Evolutionary conservation across 2,329 filamentous ascomycete species (phyloP).

Genomic region (Emericellopsis atlantica): DNA sequence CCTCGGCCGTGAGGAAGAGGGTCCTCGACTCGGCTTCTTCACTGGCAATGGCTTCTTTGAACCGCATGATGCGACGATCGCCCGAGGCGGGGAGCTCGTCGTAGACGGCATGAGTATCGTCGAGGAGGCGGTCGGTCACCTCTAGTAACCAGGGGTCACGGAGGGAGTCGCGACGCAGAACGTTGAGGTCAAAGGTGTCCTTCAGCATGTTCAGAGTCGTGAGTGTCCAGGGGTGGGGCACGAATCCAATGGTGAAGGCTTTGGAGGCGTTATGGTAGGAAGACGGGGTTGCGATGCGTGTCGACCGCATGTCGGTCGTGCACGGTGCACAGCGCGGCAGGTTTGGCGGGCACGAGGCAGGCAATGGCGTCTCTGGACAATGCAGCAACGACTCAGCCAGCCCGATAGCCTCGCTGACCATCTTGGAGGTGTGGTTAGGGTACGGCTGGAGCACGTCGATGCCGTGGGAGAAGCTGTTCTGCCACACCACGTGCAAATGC

Average conservation of each 20-base stretch:
- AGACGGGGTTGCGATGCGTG: conserved; percentile 54
- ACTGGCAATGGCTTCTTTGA: conserved; percentile 74
- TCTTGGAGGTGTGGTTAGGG: conserved; percentile 58
- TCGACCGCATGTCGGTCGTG: conserved; percentile 41
- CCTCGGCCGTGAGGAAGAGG: conserved; percentile 71
- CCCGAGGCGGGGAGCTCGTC: conserved; percentile 37
- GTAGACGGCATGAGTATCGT: conserved; percentile 10
- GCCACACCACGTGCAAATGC: conserved; percentile 78
- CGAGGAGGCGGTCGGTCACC: conserved; percentile 58
- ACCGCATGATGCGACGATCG: conserved; percentile 52
- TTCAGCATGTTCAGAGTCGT: conserved; percentile 53
- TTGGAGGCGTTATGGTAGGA: conserved; percentile 59
- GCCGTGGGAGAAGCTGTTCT: conserved; percentile 63
- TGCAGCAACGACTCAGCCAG: conserved; percentile 64
- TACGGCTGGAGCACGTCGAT: conserved; percentile 74
- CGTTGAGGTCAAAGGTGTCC: conserved; percentile 46
- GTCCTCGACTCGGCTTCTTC: conserved; percentile 50
- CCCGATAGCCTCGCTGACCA: conserved; percentile 57
- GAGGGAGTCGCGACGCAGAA: conserved; percentile 53
- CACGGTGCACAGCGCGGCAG: conserved; percentile 62
- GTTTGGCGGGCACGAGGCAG: conserved; percentile 76
- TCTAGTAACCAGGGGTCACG: conserved; percentile 71
- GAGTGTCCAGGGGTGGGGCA: conserved; percentile 86
- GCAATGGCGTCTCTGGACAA: conserved; percentile 63
- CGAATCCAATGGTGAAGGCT: conserved; percentile 70